Conservation (phyloP, 139 green algal genomes). For the Tetratostichococcus sp. region DNA sequence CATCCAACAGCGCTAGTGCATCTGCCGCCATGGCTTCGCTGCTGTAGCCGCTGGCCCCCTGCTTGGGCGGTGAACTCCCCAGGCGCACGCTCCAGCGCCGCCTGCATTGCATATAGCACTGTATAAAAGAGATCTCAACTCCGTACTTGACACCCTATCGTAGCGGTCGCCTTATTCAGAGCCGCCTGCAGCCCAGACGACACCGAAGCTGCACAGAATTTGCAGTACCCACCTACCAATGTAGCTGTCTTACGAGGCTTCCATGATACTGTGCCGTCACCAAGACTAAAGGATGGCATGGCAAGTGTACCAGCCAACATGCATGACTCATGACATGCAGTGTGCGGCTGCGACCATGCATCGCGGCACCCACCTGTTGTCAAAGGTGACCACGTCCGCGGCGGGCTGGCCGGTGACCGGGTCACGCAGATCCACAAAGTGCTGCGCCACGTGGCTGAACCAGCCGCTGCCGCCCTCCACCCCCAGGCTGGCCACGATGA, state of each 20-base stretch:
- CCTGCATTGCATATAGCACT: background rate
- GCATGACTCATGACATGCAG: too few species aligned
- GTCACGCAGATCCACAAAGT: background rate
- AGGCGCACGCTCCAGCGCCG: background rate
- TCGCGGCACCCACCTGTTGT: background rate
- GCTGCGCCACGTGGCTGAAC: background rate
- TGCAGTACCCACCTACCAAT: too few species aligned
- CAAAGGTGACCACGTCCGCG: background rate
- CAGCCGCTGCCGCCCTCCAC: background rate
- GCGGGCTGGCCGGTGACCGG: background rate
- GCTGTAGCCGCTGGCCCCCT: background rate
- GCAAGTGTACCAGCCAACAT: too few species aligned
- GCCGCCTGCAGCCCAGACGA: too few species aligned
- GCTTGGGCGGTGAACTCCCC: too few species aligned
- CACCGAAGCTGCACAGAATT: too few species aligned
- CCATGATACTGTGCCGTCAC: too few species aligned
- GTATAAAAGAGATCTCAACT: too few species aligned
- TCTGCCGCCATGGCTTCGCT: background rate
- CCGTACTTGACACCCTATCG: too few species aligned
- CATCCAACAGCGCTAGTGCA: background rate
- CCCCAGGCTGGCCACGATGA: background rate
- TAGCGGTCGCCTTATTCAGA: too few species aligned
- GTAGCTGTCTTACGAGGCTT: too few species aligned
- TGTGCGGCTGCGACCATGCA: background rate
- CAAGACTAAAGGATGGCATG: too few species aligned